Conservation (phyloP, 345 rosid species). For the Euphorbia peplus region DNA sequence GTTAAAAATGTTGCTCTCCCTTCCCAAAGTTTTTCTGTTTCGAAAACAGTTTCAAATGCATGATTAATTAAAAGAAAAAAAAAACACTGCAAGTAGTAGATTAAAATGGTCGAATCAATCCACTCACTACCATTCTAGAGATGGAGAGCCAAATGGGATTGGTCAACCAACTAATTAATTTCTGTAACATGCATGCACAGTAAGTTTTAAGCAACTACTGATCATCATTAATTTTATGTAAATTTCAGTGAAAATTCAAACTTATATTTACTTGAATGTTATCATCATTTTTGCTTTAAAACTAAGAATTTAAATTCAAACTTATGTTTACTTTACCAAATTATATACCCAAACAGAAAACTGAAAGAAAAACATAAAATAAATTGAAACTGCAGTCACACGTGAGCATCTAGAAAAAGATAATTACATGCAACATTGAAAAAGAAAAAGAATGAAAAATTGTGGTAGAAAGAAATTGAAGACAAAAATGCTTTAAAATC, state of each 20-base stretch:
- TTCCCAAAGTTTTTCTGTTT: too few relatives aligned
- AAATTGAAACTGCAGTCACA: constrained; percentile 40
- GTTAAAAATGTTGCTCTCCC: too few relatives aligned
- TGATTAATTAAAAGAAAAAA: too few relatives aligned
- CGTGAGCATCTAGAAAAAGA: constrained; percentile 46
- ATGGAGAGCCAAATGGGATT: too few relatives aligned
- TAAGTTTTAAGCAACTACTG: neutral
- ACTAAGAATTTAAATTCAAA: constrained; percentile 10
- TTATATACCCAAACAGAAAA: too few relatives aligned
- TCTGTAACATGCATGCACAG: neutral
- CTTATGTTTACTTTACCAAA: neutral
- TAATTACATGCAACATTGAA: constrained; percentile 19
- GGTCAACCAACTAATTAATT: too few relatives aligned
- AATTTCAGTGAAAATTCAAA: neutral
- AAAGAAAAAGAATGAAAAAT: too few relatives aligned
- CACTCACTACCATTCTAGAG: too few relatives aligned
- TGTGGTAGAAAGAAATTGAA: too few relatives aligned
- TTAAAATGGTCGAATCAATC: too few relatives aligned
- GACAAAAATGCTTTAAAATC: constrained; percentile 23
- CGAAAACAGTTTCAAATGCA: too few relatives aligned
- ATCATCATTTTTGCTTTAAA: constrained; percentile 20
- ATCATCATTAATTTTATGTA: neutral
- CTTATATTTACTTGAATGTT: neutral
- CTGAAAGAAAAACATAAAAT: neutral
- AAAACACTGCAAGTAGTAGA: too few relatives aligned